Conservation (phyloP, 2,329 filamentous ascomycete species). For the Aspergillus pseudoviridinutans region DNA sequence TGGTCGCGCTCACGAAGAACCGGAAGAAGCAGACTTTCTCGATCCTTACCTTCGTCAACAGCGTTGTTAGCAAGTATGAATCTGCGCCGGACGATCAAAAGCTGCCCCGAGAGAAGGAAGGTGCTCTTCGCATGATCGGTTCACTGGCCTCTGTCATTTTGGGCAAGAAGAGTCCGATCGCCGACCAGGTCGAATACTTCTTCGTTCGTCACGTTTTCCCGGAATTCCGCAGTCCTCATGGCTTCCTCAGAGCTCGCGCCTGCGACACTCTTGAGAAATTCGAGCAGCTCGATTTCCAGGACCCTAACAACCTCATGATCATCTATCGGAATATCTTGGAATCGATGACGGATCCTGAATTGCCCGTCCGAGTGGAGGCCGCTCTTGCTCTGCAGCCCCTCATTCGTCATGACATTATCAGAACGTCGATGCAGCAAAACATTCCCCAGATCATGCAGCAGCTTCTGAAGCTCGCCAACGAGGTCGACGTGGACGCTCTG, state of each 20-base stretch:
- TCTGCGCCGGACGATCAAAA: slow-evolving; percentile 79
- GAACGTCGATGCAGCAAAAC: slow-evolving; percentile 92
- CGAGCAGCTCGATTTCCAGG: slow-evolving; percentile 94
- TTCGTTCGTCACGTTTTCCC: slow-evolving; percentile 97
- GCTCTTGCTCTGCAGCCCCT: slow-evolving; percentile 90
- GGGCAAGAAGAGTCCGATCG: slow-evolving; percentile 97
- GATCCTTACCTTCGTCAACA: slow-evolving; percentile 91
- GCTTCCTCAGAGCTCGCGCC: slow-evolving; percentile 87
- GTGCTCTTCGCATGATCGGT: slow-evolving; percentile 93
- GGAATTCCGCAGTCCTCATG: slow-evolving; percentile 88
- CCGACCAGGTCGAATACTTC: slow-evolving; percentile 97
- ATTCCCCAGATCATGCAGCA: slow-evolving; percentile 99
- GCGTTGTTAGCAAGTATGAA: slow-evolving; percentile 91
- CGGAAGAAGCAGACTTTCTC: slow-evolving; percentile 94
- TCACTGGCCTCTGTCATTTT: slow-evolving; percentile 90
- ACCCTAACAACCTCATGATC: slow-evolving; percentile 88
- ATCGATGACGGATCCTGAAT: slow-evolving; percentile 89
- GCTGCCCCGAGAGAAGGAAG: slow-evolving; percentile 92
- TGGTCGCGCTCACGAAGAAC: slow-evolving; percentile 89
- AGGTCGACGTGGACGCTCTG: slow-evolving; percentile 94
- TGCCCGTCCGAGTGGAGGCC: slow-evolving; percentile 91
- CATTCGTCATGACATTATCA: slow-evolving; percentile 91
- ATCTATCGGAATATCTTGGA: slow-evolving; percentile 97
- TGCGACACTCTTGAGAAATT: slow-evolving; percentile 99
- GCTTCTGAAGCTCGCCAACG: slow-evolving; percentile 91